Evolutionary conservation across 495 filamentous ascomycete genomes (phyloP).

Genomic region (Venustampulla echinocandica): DNA sequence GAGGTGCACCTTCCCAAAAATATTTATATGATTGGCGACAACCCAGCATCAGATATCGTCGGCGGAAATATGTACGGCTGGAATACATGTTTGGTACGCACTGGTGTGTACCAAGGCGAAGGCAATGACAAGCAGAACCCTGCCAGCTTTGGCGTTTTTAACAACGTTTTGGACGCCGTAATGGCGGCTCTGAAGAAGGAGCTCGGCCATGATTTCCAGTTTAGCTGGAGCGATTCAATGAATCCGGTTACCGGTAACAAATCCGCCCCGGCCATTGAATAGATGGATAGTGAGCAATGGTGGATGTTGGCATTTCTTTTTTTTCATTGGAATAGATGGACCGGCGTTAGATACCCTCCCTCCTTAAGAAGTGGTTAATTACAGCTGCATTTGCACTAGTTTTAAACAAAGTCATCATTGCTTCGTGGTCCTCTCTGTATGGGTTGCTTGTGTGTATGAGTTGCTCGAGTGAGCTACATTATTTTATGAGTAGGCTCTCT

Average conservation of each 20-base stretch:
- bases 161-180: constrained; percentile 47
- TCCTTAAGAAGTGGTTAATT: neutral
- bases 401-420: neutral
- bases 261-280: constrained; percentile 20
- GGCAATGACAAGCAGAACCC: constrained; percentile 50
- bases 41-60: constrained; percentile 79
- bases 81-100: constrained; percentile 74
- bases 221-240: constrained; percentile 40
- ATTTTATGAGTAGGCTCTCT: no score
- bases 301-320: neutral
- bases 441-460: no score
- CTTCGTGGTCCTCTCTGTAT: no score
- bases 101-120: constrained; percentile 58
- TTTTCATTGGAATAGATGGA: neutral
- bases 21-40: constrained; percentile 97
- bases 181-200: constrained; percentile 46
- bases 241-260: constrained; percentile 20
- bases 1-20: constrained; percentile 29
- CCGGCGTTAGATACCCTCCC: neutral
- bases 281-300: constrained; percentile 4
- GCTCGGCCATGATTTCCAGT: constrained; percentile 47
- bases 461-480: no score
- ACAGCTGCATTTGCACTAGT: neutral
- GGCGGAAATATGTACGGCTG: constrained; percentile 77
- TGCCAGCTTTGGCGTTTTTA: constrained; percentile 49